Conservation (phyloP, 202 grass and related monocot species). For the Carex arenaria region DNA sequence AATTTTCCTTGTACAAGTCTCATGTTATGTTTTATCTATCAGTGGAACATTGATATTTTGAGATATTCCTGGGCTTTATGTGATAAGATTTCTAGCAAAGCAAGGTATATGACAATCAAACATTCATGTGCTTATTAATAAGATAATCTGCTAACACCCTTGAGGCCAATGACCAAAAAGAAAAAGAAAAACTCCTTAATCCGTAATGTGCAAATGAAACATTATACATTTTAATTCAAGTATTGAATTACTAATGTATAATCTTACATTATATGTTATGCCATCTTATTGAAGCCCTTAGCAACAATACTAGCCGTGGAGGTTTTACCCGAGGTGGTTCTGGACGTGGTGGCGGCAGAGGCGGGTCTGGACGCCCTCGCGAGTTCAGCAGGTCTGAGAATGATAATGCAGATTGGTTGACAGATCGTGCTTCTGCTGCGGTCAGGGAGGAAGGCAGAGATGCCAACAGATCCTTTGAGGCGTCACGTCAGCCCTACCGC, state of each 20-base stretch:
- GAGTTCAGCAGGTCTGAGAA: conserved; percentile 46
- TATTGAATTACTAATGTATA: neutral
- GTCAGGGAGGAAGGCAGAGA: conserved; percentile 35
- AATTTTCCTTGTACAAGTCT: neutral
- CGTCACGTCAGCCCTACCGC: conserved; percentile 40
- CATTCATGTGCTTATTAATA: neutral
- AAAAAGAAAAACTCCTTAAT: neutral
- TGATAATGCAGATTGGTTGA: conserved; percentile 37
- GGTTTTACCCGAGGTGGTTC: conserved; percentile 47
- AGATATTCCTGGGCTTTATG: neutral
- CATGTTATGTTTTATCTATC: neutral
- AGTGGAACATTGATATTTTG: neutral
- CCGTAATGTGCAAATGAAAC: neutral
- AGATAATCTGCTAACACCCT: neutral
- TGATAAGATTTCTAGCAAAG: neutral
- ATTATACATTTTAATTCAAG: neutral
- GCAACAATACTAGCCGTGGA: conserved; percentile 33
- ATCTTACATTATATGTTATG: neutral
- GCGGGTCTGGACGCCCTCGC: conserved; percentile 47
- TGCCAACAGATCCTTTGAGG: conserved; percentile 25
- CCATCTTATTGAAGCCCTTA: neutral
- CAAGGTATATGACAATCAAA: neutral
- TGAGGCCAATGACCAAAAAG: neutral
- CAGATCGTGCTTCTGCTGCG: conserved; percentile 35
- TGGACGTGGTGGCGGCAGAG: conserved; percentile 50